Base-by-base conservation (phyloP, 2,329 filamentous ascomycete species). In the Microsporum audouinii region DNA sequence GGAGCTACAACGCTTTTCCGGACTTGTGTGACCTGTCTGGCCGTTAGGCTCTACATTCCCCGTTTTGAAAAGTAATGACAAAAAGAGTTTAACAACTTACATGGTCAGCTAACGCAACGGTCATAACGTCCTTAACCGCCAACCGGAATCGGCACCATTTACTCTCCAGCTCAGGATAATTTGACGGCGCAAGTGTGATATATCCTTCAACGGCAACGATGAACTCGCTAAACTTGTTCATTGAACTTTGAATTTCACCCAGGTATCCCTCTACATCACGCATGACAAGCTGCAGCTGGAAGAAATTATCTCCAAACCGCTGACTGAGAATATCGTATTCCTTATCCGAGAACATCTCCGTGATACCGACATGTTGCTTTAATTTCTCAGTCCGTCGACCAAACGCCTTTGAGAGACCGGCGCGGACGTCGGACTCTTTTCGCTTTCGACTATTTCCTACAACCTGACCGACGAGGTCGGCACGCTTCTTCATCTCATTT, bases 251-350 rank as follows among this genome's bases (percentile, higher is more conserved):
- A 2, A 89, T 84, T 61, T 91, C 86, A n/a, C 87, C 83, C 3
- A 90, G 86, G 72, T 97, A 97, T 68, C 87, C 90, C 69, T 96
- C 90, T n/a, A 96, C 88, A 71, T 97, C 94, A 62, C 91, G 85
- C 69, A 95, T 85, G 47, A 96, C 89, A 43, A 99, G 88, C 70
- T 97, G 92, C 33, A 97, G 78, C 63, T 92, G 88, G 64, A 96
- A 86, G 73, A 91, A 96, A 71, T 96, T 91, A 64, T 95, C 90
- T 36, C 89, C 87, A 69, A 96, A 97, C 68, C 86, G 89, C 70
- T 96, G 89, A 63, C 91, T 85, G 33, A 94, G 78, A 65, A 87
- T 86, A 62, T 87, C 82, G 72, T 95, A 99, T 14, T 86, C 86
- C 4, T 85, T 80, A 72, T 99, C 94, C 66, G 96, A 89, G 51